phyloP scores from a whole-genome alignment of 2,329 filamentous ascomycete genomes.

The Aspergillus fischeri region DNA sequence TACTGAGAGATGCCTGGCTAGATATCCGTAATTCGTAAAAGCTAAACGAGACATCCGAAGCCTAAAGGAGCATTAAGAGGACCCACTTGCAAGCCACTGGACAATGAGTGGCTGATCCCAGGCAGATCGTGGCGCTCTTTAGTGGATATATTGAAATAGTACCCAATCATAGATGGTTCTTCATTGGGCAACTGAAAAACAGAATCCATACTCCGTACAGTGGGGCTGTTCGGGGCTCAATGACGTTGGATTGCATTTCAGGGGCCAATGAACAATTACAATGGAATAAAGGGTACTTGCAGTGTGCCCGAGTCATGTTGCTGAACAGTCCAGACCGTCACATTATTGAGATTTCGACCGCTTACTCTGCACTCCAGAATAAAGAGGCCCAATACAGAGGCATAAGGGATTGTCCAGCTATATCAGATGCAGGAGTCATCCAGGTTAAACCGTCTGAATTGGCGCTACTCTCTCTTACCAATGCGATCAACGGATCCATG shows the following conservation, averaged over 20 bases:
- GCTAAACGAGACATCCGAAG: background rate
- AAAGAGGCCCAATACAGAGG: background rate
- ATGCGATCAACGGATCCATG: background rate
- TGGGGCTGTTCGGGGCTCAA: background rate
- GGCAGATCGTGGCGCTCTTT: background rate
- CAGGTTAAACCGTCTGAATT: background rate
- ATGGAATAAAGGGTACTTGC: background rate
- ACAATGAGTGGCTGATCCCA: background rate
- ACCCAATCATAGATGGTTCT: background rate
- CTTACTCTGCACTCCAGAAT: background rate
- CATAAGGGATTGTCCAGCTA: background rate
- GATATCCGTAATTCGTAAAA: background rate
- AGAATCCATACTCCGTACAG: background rate
- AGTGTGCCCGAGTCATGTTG: background rate
- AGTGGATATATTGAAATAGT: background rate
- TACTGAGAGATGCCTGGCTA: no score
- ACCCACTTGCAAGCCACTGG: background rate
- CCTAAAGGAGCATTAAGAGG: background rate
- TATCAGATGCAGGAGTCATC: background rate
- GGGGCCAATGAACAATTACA: background rate
- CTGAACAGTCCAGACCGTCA: background rate
- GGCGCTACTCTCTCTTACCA: no score
- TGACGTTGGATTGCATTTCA: background rate
- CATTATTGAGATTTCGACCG: background rate
- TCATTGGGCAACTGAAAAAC: background rate